Percentiles rank a stretch among this genome's conserved stretches.
These are phyloP conservation scores for Cubamyces lactineus DNA, from an alignment of 768 basidiomycete species.

Conservation along the genomic window DNA sequence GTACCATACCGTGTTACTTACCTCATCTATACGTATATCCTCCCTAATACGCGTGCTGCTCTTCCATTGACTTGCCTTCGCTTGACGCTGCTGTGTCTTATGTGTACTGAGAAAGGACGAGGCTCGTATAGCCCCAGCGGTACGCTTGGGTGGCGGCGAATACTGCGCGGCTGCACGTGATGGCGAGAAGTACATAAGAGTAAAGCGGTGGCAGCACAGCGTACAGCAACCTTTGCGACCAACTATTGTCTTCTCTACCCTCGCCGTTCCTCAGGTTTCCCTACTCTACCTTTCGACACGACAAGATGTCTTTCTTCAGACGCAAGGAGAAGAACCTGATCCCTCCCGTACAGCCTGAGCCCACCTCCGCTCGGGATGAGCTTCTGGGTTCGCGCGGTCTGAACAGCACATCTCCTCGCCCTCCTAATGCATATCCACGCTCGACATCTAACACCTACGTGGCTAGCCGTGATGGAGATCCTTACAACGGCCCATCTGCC, in stretches of 20 bases:
- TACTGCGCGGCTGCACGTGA: conserved; percentile 14
- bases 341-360: conserved; percentile 59
- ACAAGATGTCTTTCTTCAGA: conserved; percentile 68
- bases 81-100: too few relatives aligned
- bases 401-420: conserved; percentile 43
- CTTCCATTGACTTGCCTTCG: neutral
- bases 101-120: too few relatives aligned
- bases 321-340: conserved; percentile 67
- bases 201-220: conserved; percentile 19
- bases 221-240: conserved; percentile 20
- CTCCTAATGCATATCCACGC: conserved; percentile 42
- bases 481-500: conserved; percentile 41
- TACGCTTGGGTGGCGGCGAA: neutral
- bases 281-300: neutral
- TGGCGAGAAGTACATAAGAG: conserved; percentile 7
- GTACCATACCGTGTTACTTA: conserved; percentile 11
- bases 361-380: conserved; percentile 30
- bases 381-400: conserved; percentile 35
- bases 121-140: too few relatives aligned
- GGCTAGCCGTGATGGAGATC: conserved; percentile 70
- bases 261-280: neutral
- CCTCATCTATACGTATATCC: neutral
- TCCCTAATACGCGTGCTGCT: neutral
- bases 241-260: conserved; percentile 6
- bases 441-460: conserved; percentile 66